Evolutionary conservation across 345 rosid genomes (phyloP), one percentile per base, ranked within the genome.

Genomic region (Aquilaria malaccensis): DNA sequence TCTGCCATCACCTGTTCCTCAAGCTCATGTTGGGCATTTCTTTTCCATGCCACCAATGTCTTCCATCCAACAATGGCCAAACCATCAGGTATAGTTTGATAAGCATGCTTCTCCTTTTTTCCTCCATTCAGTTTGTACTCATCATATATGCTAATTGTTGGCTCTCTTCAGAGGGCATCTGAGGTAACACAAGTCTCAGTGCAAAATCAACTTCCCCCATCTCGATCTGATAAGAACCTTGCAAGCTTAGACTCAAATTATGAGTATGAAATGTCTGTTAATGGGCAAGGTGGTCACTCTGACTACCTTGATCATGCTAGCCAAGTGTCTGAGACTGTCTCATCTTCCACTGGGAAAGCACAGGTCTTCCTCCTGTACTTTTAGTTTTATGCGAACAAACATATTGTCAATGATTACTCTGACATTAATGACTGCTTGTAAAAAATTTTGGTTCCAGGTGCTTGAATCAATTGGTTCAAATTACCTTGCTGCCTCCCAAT

Each of bases 41-140:
- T 78, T 71, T 50, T 72, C 91, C 29, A 52, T 81, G 60, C 81
- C 85, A 13, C 59, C 79, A 64, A 30, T 74, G 52, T 65, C 86
- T 30, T 55, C 86, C 47, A 58, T 74, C 41, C 88, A 82, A 55
- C 86, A 82, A 58, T 88, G 87, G 92, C 92, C 77, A 68, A 90
- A 78, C 69, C 91, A 80, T 60, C 87, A 70, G 89, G 97, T 91
- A 62, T 56, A 56, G 55, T 63, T n/a, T 15, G 33, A 41, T 30
- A 32, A 59, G 62, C 50, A 14, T 43, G 6, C 33, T 7, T 68
- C 43, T 70, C 62, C 45, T 58, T 13, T 62, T 15, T 56, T 22
- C 9, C 4, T 11, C 22, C 22, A 14, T 6, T 59, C 46, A 10
- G 31, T 62, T 13, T 48, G 2, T 12, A 30, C 13, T n/a, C 31